Conservation (phyloP, 2,329 filamentous ascomycete species). For the Venturia aucupariae region DNA sequence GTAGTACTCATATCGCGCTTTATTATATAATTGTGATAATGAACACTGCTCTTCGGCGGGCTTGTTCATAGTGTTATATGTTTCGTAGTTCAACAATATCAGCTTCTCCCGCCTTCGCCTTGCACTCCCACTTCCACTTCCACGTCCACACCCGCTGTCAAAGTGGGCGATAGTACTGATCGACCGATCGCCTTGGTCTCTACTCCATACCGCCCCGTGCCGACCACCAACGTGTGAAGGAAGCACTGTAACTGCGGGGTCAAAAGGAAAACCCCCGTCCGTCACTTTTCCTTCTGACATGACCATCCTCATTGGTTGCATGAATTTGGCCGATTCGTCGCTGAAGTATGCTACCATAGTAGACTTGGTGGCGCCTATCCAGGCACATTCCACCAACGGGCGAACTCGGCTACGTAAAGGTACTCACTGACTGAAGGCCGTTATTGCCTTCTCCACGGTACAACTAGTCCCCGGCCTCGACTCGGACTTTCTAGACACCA, state of each 20-base stretch:
- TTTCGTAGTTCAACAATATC: too few species aligned
- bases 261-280: not conserved
- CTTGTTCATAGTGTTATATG: not conserved
- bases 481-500: too few species aligned
- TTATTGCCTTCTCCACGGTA: too few species aligned
- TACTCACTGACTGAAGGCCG: too few species aligned
- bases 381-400: too few species aligned
- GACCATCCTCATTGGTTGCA: not conserved
- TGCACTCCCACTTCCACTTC: too few species aligned
- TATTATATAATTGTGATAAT: too few species aligned
- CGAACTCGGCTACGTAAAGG: too few species aligned
- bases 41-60: not conserved
- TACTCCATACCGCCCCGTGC: not conserved
- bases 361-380: not conserved
- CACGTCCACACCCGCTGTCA: too few species aligned
- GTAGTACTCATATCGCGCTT: not conserved
- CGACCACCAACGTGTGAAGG: not conserved
- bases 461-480: too few species aligned
- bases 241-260: conserved; percentile 4
- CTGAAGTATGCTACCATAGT: not conserved
- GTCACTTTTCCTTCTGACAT: too few species aligned
- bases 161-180: not conserved
- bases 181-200: not conserved
- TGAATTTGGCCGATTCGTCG: conserved; percentile 1
- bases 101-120: too few species aligned